These are phyloP conservation scores for Botrytis squamosa DNA, from an alignment of 2,329 filamentous ascomycete species.

Conservation along the genomic window DNA sequence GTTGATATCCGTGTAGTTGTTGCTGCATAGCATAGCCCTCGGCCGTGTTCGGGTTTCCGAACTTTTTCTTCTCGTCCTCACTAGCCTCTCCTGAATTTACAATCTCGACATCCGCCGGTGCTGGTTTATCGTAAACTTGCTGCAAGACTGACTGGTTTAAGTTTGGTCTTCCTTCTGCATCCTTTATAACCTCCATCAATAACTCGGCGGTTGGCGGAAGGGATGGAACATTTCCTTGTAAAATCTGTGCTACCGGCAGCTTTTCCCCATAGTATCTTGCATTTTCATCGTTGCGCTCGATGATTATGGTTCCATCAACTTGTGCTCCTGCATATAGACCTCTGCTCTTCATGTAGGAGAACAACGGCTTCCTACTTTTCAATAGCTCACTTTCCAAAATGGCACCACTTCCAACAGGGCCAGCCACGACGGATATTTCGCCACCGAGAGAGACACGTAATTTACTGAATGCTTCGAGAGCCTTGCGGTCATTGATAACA, in stretches of 20 bases:
- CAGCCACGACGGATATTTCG: constrained; percentile 73
- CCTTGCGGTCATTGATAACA: constrained; percentile 83
- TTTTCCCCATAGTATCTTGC: constrained; percentile 74
- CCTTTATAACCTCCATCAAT: constrained; percentile 69
- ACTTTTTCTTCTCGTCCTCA: constrained; percentile 21
- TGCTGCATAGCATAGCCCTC: constrained; percentile 19
- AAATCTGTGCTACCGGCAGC: constrained; percentile 58
- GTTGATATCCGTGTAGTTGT: constrained; percentile 1
- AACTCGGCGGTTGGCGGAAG: constrained; percentile 41
- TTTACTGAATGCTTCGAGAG: constrained; percentile 79
- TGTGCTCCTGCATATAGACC: constrained; percentile 84
- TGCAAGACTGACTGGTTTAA: constrained; percentile 52
- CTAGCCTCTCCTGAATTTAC: constrained; percentile 20
- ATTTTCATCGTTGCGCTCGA: constrained; percentile 81
- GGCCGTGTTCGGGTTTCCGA: constrained; percentile 20
- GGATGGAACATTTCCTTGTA: constrained; percentile 39
- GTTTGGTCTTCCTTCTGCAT: constrained; percentile 77
- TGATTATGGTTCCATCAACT: constrained; percentile 79
- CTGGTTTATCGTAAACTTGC: constrained; percentile 22
- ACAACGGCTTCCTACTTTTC: constrained; percentile 66
- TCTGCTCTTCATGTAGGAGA: constrained; percentile 83
- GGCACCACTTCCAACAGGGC: constrained; percentile 74
- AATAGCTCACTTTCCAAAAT: constrained; percentile 32
- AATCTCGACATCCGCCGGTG: constrained; percentile 22
- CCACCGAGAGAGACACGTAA: constrained; percentile 77